A percentile compares a stretch with the other conserved stretches of the same genome.
phyloP scores from a whole-genome alignment of 2,329 filamentous ascomycete species.

The Penicillium concentricum region DNA sequence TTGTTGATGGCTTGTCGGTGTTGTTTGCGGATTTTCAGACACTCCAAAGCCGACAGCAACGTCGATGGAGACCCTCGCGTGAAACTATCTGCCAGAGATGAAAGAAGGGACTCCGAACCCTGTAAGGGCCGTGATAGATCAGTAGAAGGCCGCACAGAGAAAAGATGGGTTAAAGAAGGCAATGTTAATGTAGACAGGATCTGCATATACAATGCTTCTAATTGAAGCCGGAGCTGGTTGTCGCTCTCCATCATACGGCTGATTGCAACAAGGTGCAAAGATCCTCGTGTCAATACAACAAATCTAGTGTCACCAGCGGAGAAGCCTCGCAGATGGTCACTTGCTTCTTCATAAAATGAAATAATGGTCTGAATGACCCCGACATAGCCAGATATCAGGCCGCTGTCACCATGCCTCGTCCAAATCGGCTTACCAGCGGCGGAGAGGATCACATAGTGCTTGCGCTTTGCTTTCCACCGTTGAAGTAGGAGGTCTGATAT shows the following conservation, averaged over 20 bases:
- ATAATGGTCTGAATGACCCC: constrained; percentile 97
- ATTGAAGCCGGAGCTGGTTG: constrained; percentile 76
- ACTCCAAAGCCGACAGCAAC: constrained; percentile 86
- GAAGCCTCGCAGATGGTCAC: constrained; percentile 77
- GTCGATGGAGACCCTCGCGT: constrained; percentile 88
- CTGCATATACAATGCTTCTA: constrained; percentile 96
- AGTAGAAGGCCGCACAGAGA: constrained; percentile 86
- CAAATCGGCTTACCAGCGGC: constrained; percentile 97
- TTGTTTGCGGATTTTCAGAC: constrained; percentile 84
- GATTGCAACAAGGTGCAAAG: constrained; percentile 89
- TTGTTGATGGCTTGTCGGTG: constrained; percentile 85
- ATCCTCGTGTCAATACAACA: constrained; percentile 78
- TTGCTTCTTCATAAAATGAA: constrained; percentile 83
- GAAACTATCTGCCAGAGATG: constrained; percentile 90
- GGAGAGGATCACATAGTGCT: constrained; percentile 95
- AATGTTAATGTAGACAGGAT: constrained; percentile 93
- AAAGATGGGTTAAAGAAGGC: constrained; percentile 80
- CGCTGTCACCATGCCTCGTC: constrained; percentile 88
- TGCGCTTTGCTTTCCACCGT: constrained; percentile 87
- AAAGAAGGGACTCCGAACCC: constrained; percentile 86
- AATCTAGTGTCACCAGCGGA: constrained; percentile 84
- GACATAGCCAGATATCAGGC: constrained; percentile 88
- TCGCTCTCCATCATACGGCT: constrained; percentile 92
- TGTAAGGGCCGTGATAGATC: constrained; percentile 86
- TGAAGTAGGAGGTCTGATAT: constrained; percentile 53